These are phyloP conservation scores for Komagataea norvegica DNA, from an alignment of 1,139 yeast species.

Conservation along the genomic window DNA sequence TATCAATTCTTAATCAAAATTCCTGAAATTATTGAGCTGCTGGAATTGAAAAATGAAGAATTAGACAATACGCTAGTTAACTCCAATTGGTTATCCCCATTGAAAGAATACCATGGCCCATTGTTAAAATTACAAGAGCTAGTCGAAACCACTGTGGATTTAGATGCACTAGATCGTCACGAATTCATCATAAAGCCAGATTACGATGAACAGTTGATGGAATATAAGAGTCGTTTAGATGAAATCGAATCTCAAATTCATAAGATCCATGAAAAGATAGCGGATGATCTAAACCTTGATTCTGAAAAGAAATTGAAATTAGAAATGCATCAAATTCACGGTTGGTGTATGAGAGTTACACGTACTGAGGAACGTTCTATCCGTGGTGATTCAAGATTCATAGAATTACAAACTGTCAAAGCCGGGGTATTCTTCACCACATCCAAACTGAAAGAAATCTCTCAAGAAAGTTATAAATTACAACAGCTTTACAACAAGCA, in stretches of 20 bases:
- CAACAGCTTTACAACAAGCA: constrained; percentile 65
- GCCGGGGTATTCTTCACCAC: constrained; percentile 94
- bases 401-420: constrained; percentile 84
- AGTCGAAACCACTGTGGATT: constrained; percentile 88
- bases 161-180: constrained; percentile 70
- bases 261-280: constrained; percentile 56
- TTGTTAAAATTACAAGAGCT: constrained; percentile 72
- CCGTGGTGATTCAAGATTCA: constrained; percentile 57
- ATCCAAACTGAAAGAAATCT: constrained; percentile 50
- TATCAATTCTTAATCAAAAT: constrained; percentile 72
- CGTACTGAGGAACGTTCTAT: constrained; percentile 81
- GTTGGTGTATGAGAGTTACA: constrained; percentile 92
- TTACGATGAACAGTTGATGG: constrained; percentile 71
- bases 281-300: constrained; percentile 75
- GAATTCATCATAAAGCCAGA: constrained; percentile 87
- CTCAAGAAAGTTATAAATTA: constrained; percentile 53
- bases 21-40: constrained; percentile 58
- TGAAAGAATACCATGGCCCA: constrained; percentile 44
- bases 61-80: constrained; percentile 37
- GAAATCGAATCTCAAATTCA: constrained; percentile 51
- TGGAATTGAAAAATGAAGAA: constrained; percentile 36
- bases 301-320: constrained; percentile 82
- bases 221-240: constrained; percentile 55
- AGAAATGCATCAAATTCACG: constrained; percentile 81
- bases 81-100: constrained; percentile 54